These are phyloP conservation scores for Gyromitra esculenta DNA, from an alignment of 2,329 filamentous ascomycete genomes.

Conservation along the genomic window DNA sequence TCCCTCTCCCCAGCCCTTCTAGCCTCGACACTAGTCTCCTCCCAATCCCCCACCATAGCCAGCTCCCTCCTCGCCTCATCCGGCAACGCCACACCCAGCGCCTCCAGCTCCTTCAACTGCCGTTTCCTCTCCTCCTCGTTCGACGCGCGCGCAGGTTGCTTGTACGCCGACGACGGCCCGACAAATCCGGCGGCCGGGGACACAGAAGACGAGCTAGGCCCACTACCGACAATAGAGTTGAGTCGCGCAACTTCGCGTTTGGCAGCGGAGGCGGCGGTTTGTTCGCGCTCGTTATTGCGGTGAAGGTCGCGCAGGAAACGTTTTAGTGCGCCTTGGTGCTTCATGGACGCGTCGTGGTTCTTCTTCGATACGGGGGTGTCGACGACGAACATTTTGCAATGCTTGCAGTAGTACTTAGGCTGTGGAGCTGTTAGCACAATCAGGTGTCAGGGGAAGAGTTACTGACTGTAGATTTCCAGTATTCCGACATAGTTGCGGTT, in stretches of 20 bases:
- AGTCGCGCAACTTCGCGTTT: constrained; percentile 86
- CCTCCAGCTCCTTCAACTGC: constrained; percentile 87
- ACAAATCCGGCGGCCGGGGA: constrained; percentile 56
- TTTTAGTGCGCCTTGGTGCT: constrained; percentile 86
- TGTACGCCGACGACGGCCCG: constrained; percentile 60
- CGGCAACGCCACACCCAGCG: constrained; percentile 85
- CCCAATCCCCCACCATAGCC: constrained; percentile 91
- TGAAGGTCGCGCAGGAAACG: constrained; percentile 90
- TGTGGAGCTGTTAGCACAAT: not conserved
- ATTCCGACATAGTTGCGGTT: constrained; percentile 80
- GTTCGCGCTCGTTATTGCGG: constrained; percentile 80
- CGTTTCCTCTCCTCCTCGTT: constrained; percentile 71
- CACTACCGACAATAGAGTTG: constrained; percentile 75
- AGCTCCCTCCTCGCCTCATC: constrained; percentile 80
- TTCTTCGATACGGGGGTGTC: constrained; percentile 89
- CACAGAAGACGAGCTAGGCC: constrained; percentile 60
- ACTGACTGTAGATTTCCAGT: constrained; percentile 86
- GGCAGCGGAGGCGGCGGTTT: constrained; percentile 82
- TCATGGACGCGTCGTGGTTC: constrained; percentile 87
- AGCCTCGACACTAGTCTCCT: constrained; percentile 71
- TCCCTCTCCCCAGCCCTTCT: constrained; percentile 61
- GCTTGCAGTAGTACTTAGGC: constrained; percentile 97
- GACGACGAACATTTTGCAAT: constrained; percentile 88
- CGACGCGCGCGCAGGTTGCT: constrained; percentile 64
- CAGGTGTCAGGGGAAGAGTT: not conserved